phyloP scores from a whole-genome alignment of 306 rosid genomes.

The Acacia crassicarpa region DNA sequence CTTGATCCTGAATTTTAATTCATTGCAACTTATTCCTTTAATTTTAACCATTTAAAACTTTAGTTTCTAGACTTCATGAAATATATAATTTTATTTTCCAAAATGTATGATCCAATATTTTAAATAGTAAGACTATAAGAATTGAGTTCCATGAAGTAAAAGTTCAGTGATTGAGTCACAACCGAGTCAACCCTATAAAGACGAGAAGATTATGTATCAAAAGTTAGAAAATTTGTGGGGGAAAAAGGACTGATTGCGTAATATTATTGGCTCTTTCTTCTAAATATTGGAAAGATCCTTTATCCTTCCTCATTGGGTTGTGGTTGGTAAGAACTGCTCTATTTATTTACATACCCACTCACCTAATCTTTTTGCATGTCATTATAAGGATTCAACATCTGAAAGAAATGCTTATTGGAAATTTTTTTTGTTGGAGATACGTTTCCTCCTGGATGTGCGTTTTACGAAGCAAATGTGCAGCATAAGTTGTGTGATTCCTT shows the following conservation, averaged over 20 bases:
- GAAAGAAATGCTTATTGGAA: neutral
- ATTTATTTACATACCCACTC: neutral
- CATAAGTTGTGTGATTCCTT: conserved; percentile 43
- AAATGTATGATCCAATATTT: too few relatives aligned
- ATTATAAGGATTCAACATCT: neutral
- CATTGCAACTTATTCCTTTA: too few relatives aligned
- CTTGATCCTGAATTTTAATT: too few relatives aligned
- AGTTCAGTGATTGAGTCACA: too few relatives aligned
- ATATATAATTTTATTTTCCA: too few relatives aligned
- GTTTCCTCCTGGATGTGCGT: conserved; percentile 73
- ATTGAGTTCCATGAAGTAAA: too few relatives aligned
- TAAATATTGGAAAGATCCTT: conserved; percentile 47
- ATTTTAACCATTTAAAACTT: too few relatives aligned
- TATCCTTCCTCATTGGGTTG: conserved; percentile 74
- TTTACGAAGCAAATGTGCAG: conserved; percentile 58
- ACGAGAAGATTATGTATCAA: too few relatives aligned
- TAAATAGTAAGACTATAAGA: too few relatives aligned
- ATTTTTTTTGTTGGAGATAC: conserved; percentile 53
- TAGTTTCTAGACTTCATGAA: too few relatives aligned
- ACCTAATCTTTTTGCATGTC: neutral
- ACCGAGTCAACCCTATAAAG: too few relatives aligned
- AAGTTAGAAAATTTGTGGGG: neutral
- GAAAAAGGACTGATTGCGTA: neutral
- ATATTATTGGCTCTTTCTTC: neutral
- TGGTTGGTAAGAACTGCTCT: conserved; percentile 48